Evolutionary conservation across 1,284 basidiomycete genomes (phyloP).

Genomic region (Macrocystidia cucumis): DNA sequence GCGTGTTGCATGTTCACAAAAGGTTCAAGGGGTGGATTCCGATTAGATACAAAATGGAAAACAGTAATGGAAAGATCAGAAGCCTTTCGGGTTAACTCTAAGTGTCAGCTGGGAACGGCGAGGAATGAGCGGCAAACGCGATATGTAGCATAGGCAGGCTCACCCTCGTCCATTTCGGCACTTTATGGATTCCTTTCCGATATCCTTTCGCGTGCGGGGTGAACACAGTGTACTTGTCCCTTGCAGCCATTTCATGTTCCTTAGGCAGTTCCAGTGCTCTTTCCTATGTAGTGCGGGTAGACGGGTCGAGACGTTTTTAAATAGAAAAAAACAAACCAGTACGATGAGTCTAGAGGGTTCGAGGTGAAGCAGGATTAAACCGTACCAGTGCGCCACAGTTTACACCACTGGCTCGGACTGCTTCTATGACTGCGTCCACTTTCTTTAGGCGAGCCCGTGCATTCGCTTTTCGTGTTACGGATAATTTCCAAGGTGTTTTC

Average conservation of each 20-base stretch:
- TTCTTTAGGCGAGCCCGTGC: conserved; percentile 83
- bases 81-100: conserved; percentile 83
- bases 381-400: conserved; percentile 69
- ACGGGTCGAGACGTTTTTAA: too few species aligned
- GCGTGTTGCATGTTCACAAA: too few species aligned
- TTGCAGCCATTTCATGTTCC: conserved; percentile 80
- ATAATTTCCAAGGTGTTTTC: conserved; percentile 95
- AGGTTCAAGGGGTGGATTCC: too few species aligned
- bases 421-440: conserved; percentile 90
- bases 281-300: conserved; percentile 27
- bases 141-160: conserved; percentile 19
- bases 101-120: conserved; percentile 63
- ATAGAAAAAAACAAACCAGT: too few species aligned
- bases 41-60: conserved; percentile 7
- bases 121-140: conserved; percentile 9
- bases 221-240: conserved; percentile 96
- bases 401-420: conserved; percentile 77
- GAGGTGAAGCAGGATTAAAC: conserved; percentile 10
- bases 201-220: conserved; percentile 67
- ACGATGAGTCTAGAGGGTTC: conserved; percentile 1
- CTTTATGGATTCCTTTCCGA: conserved; percentile 93
- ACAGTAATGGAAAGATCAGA: conserved; percentile 39
- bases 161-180: conserved; percentile 91
- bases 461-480: conserved; percentile 86
- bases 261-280: conserved; percentile 76